phyloP scores from a whole-genome alignment of 2,329 filamentous ascomycete species.

The Diaporthe helianthi region DNA sequence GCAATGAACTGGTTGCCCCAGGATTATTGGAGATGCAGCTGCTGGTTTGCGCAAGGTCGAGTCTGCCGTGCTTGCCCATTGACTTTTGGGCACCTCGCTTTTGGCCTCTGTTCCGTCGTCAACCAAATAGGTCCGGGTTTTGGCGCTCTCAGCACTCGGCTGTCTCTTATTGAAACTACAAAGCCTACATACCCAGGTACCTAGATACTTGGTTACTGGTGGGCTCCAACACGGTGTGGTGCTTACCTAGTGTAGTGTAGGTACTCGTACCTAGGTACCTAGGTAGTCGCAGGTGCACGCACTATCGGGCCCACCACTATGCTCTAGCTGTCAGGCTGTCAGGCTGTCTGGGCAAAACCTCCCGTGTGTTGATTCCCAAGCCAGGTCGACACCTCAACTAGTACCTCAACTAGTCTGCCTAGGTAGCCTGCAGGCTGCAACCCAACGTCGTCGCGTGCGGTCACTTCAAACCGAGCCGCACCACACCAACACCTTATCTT shows the following conservation, averaged over 20 bases:
- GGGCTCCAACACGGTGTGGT: too few species aligned
- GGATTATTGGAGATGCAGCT: not conserved
- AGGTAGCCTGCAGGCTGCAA: too few species aligned
- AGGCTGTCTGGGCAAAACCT: conserved; percentile 6
- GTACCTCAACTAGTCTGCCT: too few species aligned
- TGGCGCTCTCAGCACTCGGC: not conserved
- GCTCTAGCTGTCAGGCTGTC: too few species aligned
- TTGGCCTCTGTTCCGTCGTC: not conserved
- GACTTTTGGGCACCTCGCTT: conserved; percentile 8
- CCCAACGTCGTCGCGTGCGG: conserved; percentile 22
- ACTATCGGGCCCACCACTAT: conserved; percentile 3
- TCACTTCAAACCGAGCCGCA: conserved; percentile 18
- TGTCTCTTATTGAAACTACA: not conserved
- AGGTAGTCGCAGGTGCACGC: not conserved
- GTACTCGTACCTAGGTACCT: too few species aligned
- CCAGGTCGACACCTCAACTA: conserved; percentile 12
- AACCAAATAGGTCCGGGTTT: not conserved
- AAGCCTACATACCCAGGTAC: not conserved
- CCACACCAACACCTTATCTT: not conserved
- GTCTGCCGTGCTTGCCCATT: conserved; percentile 24
- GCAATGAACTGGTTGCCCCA: not conserved
- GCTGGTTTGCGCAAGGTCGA: conserved; percentile 20
- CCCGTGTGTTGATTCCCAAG: conserved; percentile 6
- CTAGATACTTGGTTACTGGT: too few species aligned
- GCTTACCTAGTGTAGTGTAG: too few species aligned